Base-by-base conservation (phyloP, 2,329 filamentous ascomycete species). In the Ophiostoma ips region DNA sequence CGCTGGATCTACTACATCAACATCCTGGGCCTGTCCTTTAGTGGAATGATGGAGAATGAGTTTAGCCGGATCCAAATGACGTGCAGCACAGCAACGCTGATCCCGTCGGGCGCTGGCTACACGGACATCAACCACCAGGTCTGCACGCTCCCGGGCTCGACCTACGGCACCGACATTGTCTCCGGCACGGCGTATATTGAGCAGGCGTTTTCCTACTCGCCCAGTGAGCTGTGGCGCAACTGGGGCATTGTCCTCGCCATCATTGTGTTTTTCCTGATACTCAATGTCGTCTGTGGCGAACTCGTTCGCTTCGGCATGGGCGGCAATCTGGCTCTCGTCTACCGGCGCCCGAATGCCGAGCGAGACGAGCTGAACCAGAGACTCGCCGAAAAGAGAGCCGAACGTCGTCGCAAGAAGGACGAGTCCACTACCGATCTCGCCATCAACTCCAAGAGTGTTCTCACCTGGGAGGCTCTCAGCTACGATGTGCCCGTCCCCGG, bases 391-490 rank as follows among this genome's bases (percentile, higher is more conserved):
- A 84, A 83, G 65, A 73, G 72, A 16, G 72, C 79, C 4, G 69
- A 70, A 47, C 74, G 75, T 36, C 71, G 74, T 45, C 67, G 66
- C 57, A 68, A 66, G 31, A 71, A 64, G 53, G 63, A 63, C 2
- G 65, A 74, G 5, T 62, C 68, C 9, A 66, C 66, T 0, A 64
- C 69, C 4, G 70, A 76, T n/a, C 65, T 81, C 33, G 74, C 64
- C 36, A 77, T 81, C 52, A 66, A 70, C 3, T 81, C 78, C 0
- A 72, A 74, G 57, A 77, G 80, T 34, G 71, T 87, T n/a, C 72
- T 94, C 53, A 94, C 88, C 0, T 95, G 87, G 84, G 84, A 90
- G 62, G 72, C 84, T 55, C 78, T 95, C 53, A 86, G 82, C 60
- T 95, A 95, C 62, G 77, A 82, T 52, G 79, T 83, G 0, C 77